Base-by-base conservation (phyloP, 768 basidiomycete genomes). In the Boletus rubroflammeus region DNA sequence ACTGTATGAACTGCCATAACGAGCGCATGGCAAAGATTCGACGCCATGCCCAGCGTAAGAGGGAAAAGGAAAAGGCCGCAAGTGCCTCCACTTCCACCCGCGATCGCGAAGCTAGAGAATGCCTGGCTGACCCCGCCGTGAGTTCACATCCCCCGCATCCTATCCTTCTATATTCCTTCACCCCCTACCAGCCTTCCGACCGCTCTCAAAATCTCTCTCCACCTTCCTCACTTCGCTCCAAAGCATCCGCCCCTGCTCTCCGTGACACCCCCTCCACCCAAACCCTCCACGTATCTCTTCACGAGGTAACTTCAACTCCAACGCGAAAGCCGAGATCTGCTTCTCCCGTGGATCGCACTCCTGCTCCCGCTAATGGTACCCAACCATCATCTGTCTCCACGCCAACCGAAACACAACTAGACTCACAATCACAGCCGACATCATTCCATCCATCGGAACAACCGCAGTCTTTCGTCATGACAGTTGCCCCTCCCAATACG, bases 1-100 rank as follows among this genome's bases (percentile, higher is more conserved):
- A 98, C 68, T 99, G 97, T 69, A 98, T 96, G 97, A 82, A 85
- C 46, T 99, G 97, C 65, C 97, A 99, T 67, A 98, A 93, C 72
- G 93, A 98, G 55, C 90, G 97, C 57, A 97, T 98, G 74, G 93
- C 92, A 34, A 85, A 90, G 62, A 94, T 93, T 58, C 76, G 93
- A 60, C 85, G 88, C 55, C 92, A 98, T 69, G 88, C 90, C 3
- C 94, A 98, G 73, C 90, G 89, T 70, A 86, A 91, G 65, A 83
- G 86, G 23, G 84, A 90, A 50, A 76, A 78, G 62, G 84, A 86
- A 53, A 77, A 74, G 44, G 75, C 72, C 9, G 69, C 70, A 21
- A 54, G 53, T 6, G 44, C 60, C 17, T 56, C 69, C 32, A 58
- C 72, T 26, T 63, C 63, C 47, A 48, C 62, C 29, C 68, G 66